Evolutionary conservation across 345 rosid genomes (phyloP).

Genomic region (Salix suchowensis): DNA sequence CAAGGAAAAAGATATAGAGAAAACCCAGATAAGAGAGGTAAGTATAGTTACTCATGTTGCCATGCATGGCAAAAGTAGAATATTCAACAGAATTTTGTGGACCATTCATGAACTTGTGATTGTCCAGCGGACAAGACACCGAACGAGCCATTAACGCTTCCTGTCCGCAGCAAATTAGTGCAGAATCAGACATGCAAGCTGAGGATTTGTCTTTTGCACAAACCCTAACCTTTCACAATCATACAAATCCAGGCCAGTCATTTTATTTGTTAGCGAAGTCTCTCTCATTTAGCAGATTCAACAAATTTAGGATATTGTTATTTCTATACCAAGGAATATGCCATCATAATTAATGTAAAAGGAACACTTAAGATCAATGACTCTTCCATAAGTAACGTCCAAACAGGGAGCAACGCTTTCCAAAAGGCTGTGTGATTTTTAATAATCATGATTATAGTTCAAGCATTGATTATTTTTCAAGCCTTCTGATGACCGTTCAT

Average conservation of each 20-base stretch:
- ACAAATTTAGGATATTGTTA: background rate
- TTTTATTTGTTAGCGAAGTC: no score
- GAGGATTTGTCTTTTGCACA: no score
- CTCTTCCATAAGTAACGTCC: background rate
- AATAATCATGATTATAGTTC: no score
- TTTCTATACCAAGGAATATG: constrained; percentile 8
- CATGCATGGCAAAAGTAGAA: no score
- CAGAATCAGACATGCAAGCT: background rate
- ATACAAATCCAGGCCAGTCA: no score
- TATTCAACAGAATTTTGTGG: background rate
- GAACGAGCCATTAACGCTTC: background rate
- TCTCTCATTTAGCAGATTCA: no score
- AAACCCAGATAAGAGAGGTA: no score
- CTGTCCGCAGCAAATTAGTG: constrained; percentile 5
- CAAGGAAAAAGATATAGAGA: no score
- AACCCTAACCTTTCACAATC: no score
- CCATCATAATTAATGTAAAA: background rate
- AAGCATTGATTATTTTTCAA: no score
- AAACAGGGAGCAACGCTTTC: background rate
- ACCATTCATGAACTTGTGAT: background rate
- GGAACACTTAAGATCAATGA: no score
- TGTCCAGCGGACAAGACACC: background rate
- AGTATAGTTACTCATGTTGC: no score
- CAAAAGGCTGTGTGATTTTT: background rate
- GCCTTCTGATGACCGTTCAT: background rate